phyloP scores from a whole-genome alignment of 306 rosid species.

The Dalbergia oliveri region DNA sequence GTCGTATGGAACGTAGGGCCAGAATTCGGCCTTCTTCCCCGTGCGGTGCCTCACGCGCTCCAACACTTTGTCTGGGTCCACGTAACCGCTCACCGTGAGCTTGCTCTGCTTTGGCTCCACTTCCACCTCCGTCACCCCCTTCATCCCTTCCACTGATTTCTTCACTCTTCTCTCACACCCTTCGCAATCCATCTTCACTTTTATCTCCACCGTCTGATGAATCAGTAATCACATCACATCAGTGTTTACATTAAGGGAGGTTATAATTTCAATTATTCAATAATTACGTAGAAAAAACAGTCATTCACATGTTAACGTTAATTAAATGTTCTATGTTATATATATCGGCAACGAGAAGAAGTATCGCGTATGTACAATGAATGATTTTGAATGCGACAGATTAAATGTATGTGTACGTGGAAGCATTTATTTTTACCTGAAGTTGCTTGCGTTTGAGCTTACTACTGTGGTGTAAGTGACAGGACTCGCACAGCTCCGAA shows the following conservation, averaged over 20 bases:
- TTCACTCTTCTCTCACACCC: conserved; percentile 78
- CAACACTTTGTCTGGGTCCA: conserved; percentile 62
- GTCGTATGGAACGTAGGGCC: conserved; percentile 80
- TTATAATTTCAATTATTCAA: background rate
- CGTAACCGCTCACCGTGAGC: conserved; percentile 67
- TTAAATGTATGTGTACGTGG: no score
- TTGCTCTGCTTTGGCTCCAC: conserved; percentile 66
- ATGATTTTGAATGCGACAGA: background rate
- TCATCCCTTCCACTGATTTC: conserved; percentile 72
- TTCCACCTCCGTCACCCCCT: conserved; percentile 63
- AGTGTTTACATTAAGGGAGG: background rate
- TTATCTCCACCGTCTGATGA: conserved; percentile 70
- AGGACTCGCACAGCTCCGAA: conserved; percentile 44
- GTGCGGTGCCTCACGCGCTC: conserved; percentile 70
- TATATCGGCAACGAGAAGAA: background rate
- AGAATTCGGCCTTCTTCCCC: conserved; percentile 70
- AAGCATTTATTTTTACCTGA: conserved; percentile 52
- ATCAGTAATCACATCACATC: background rate
- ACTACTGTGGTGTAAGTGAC: background rate
- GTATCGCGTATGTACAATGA: background rate
- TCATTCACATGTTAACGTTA: background rate
- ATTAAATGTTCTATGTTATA: background rate
- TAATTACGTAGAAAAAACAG: background rate
- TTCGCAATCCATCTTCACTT: conserved; percentile 76
- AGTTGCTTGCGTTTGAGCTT: conserved; percentile 57